Conservation (phyloP, 768 basidiomycete species). For the Pulveroboletus sp. region DNA sequence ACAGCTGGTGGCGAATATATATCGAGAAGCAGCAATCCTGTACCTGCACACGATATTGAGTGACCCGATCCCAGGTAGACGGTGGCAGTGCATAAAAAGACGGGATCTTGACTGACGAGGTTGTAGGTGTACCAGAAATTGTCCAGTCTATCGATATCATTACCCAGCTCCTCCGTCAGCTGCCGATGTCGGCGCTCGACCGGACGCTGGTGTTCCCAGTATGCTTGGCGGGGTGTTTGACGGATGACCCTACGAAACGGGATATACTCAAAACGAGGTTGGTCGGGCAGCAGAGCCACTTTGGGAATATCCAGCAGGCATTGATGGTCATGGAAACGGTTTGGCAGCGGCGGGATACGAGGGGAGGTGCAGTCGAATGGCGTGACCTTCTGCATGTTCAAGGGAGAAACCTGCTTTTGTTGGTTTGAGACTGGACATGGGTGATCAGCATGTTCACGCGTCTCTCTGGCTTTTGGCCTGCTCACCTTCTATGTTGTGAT, state of each 20-base stretch:
- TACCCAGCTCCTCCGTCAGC: constrained; percentile 46
- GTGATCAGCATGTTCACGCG: background rate
- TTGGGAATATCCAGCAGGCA: constrained; percentile 57
- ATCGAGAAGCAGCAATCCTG: constrained; percentile 59
- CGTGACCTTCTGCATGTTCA: constrained; percentile 44
- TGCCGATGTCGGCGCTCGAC: constrained; percentile 58
- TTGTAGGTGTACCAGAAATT: constrained; percentile 69
- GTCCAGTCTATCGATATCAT: constrained; percentile 50
- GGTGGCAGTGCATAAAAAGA: constrained; percentile 1
- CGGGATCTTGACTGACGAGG: constrained; percentile 1
- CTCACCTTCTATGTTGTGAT: constrained; percentile 14
- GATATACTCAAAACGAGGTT: constrained; percentile 58
- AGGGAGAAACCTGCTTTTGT: constrained; percentile 26
- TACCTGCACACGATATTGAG: constrained; percentile 70
- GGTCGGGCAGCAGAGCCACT: constrained; percentile 48
- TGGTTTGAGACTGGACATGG: constrained; percentile 22
- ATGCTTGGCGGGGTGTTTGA: constrained; percentile 68
- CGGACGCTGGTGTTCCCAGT: constrained; percentile 68
- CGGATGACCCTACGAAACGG: constrained; percentile 55
- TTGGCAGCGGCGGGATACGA: constrained; percentile 62
- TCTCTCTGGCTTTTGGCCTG: constrained; percentile 12
- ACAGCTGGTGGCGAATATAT: constrained; percentile 48
- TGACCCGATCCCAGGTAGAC: constrained; percentile 61
- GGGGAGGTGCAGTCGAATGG: constrained; percentile 52
- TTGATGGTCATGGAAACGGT: constrained; percentile 61